These are phyloP conservation scores for Abelmoschus esculentus DNA, from an alignment of 345 rosid species.

Conservation along the genomic window DNA sequence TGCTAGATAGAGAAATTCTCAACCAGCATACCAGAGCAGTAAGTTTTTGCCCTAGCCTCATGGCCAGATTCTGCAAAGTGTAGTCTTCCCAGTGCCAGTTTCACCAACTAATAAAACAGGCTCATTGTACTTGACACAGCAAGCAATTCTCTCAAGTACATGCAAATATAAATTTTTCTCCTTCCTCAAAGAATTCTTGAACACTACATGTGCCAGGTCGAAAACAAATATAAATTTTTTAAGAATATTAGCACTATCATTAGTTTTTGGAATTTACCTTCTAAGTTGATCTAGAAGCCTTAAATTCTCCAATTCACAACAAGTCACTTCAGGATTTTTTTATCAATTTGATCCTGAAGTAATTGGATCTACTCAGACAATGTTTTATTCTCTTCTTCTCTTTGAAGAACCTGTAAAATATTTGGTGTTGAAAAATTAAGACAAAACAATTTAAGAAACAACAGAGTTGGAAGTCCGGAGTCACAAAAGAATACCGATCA, in stretches of 20 bases:
- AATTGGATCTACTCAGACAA: conserved; percentile 28
- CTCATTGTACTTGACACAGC: too few relatives aligned
- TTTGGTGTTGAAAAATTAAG: conserved; percentile 3
- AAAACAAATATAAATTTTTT: conserved; percentile 7
- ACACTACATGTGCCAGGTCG: conserved; percentile 39
- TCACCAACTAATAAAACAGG: too few relatives aligned
- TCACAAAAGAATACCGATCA: too few relatives aligned
- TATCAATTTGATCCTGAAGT: conserved; percentile 56
- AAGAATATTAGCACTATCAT: background rate
- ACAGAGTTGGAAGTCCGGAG: background rate
- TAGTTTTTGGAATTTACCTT: conserved; percentile 15
- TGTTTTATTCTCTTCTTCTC: conserved; percentile 81
- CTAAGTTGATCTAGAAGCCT: conserved; percentile 84
- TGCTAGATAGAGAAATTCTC: too few relatives aligned
- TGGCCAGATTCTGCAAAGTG: too few relatives aligned
- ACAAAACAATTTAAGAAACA: conserved; percentile 12
- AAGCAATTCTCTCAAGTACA: too few relatives aligned
- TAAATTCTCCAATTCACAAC: conserved; percentile 88
- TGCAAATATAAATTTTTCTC: too few relatives aligned
- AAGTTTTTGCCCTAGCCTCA: too few relatives aligned
- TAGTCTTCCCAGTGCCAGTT: too few relatives aligned
- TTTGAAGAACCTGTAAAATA: conserved; percentile 67
- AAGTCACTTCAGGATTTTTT: conserved; percentile 89
- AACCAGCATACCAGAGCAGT: too few relatives aligned
- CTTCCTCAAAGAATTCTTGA: conserved; percentile 95